Percentiles rank a stretch among this genome's conserved stretches.
Conservation (phyloP, 331 rosid genomes). For the Prunus yedoensis region DNA sequence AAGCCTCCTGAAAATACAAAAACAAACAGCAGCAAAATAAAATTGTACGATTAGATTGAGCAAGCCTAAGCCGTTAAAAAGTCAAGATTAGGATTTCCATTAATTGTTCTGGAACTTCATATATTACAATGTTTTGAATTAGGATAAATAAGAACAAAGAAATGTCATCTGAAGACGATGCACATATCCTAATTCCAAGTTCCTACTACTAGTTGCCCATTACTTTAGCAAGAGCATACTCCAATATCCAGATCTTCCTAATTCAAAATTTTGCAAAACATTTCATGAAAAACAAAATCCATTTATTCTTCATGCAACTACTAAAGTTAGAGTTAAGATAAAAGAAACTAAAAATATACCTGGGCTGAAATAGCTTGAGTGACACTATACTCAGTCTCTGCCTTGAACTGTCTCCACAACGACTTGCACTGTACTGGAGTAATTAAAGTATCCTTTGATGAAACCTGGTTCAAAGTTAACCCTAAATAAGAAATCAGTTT, state of each 20-base stretch:
- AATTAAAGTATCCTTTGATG: slow-evolving; percentile 56
- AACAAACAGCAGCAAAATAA: neutral
- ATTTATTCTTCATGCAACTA: neutral
- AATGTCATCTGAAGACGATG: neutral
- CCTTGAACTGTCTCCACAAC: slow-evolving; percentile 86
- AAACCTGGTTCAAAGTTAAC: slow-evolving; percentile 45
- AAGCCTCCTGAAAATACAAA: slow-evolving; percentile 65
- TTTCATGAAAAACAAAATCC: neutral
- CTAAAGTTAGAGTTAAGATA: neutral
- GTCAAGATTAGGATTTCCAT: neutral
- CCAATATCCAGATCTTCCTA: neutral
- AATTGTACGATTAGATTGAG: neutral
- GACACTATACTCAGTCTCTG: slow-evolving; percentile 74
- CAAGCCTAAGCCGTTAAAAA: neutral
- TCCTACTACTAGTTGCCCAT: neutral
- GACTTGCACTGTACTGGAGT: slow-evolving; percentile 86
- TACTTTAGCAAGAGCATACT: neutral
- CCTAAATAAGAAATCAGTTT: slow-evolving; percentile 16
- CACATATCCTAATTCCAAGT: neutral
- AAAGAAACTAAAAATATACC: slow-evolving; percentile 34
- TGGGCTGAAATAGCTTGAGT: slow-evolving; percentile 89
- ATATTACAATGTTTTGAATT: neutral
- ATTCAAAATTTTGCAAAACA: neutral
- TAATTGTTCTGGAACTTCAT: neutral
- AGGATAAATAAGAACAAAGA: neutral